Percentiles rank a stretch among this genome's conserved stretches.
Conservation (phyloP, 257 asterid species). For the Gynochthodes officinalis region DNA sequence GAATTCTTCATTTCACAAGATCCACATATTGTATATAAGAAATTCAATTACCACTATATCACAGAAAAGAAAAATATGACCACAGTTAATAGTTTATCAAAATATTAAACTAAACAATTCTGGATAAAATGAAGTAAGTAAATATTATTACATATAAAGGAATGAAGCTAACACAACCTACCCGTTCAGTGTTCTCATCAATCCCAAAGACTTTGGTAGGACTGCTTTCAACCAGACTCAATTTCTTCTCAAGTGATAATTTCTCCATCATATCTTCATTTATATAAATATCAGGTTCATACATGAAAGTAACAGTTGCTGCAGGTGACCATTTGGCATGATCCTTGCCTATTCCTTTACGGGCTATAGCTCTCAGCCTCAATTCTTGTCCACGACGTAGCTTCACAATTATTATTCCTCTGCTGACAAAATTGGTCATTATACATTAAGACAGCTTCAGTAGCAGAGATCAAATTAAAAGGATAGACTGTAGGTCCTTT, state of each 20-base stretch:
- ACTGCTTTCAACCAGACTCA: constrained; percentile 78
- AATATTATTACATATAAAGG: background rate
- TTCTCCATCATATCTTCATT: constrained; percentile 90
- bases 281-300: constrained; percentile 87
- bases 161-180: constrained; percentile 21
- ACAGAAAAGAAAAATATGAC: background rate
- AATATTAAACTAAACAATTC: background rate
- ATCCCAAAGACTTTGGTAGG: constrained; percentile 91
- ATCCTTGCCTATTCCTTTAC: constrained; percentile 99
- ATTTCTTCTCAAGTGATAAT: constrained; percentile 56
- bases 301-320: constrained; percentile 97
- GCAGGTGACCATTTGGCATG: constrained; percentile 99
- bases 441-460: background rate
- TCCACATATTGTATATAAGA: background rate
- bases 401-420: constrained; percentile 98
- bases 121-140: background rate
- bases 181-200: constrained; percentile 63
- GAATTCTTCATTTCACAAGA: background rate
- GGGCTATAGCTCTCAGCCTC: constrained; percentile 87
- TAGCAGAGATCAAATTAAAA: background rate
- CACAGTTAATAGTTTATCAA: background rate
- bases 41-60: background rate
- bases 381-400: constrained; percentile 97
- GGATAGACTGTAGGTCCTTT: background rate
- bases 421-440: constrained; percentile 16